Conservation (phyloP, 331 rosid species). For the Pyrus hybrid region DNA sequence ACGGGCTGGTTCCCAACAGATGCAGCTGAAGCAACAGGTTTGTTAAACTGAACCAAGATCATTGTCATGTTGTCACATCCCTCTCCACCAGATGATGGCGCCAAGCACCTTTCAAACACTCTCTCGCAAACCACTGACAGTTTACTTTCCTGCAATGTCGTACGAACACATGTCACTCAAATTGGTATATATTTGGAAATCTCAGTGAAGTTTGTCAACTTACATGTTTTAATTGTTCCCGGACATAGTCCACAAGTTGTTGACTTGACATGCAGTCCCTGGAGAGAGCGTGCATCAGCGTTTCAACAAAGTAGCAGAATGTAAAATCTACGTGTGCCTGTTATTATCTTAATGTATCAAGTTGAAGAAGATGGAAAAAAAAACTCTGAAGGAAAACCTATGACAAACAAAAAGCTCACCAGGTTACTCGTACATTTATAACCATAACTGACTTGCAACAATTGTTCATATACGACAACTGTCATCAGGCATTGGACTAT, state of each 20-base stretch:
- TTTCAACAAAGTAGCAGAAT: neutral
- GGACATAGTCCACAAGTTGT: constrained; percentile 71
- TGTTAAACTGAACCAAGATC: constrained; percentile 89
- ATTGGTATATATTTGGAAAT: neutral
- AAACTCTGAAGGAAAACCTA: too few relatives aligned
- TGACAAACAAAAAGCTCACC: neutral
- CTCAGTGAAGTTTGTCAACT: constrained; percentile 16
- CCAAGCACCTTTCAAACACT: constrained; percentile 90
- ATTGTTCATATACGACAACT: neutral
- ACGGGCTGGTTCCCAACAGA: constrained; percentile 34
- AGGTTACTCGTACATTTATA: neutral
- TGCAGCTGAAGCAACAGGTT: constrained; percentile 21
- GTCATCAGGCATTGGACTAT: neutral
- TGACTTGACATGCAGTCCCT: constrained; percentile 99
- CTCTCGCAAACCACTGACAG: constrained; percentile 82
- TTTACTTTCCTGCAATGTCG: constrained; percentile 58
- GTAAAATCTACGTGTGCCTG: neutral
- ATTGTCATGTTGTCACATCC: constrained; percentile 99
- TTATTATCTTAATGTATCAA: too few relatives aligned
- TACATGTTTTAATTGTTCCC: constrained; percentile 58
- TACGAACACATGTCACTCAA: neutral
- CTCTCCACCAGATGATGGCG: constrained; percentile 84
- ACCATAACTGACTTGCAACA: neutral
- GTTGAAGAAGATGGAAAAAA: neutral
- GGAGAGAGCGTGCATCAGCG: neutral